Conservation (phyloP, 2,329 filamentous ascomycete species). For the Salinomyces thailandicus region DNA sequence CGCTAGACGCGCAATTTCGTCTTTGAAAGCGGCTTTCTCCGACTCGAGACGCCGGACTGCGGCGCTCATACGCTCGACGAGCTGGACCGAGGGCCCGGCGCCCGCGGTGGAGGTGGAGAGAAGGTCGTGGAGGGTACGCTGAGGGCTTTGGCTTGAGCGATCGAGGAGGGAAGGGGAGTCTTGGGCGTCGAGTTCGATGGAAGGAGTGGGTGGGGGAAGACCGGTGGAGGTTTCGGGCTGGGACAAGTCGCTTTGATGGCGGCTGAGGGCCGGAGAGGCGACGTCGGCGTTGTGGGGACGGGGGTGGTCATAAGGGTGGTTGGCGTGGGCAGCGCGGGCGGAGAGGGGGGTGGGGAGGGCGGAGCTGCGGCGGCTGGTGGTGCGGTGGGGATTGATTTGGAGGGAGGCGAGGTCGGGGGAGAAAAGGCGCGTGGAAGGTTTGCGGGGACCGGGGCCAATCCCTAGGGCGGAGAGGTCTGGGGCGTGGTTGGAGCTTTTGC, state of each 20-base stretch:
- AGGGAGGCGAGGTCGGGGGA: conserved; percentile 19
- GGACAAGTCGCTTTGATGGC: conserved; percentile 38
- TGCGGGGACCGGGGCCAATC: conserved; percentile 21
- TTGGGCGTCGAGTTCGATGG: conserved; percentile 41
- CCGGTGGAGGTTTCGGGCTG: conserved; percentile 1
- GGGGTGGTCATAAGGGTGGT: neutral
- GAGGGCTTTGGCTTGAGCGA: conserved; percentile 18
- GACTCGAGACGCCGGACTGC: conserved; percentile 83
- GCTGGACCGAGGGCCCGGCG: conserved; percentile 83
- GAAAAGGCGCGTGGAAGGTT: conserved; percentile 18
- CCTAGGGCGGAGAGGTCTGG: neutral
- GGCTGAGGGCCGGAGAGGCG: conserved; percentile 23
- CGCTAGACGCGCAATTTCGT: conserved; percentile 70
- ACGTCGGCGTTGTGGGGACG: neutral
- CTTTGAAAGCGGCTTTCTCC: conserved; percentile 79
- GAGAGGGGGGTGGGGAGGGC: conserved; percentile 1
- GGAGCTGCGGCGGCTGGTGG: conserved; percentile 25
- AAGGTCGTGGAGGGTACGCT: conserved; percentile 53
- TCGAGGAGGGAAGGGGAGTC: neutral
- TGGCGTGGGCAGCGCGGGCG: conserved; percentile 7
- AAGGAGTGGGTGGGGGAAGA: conserved; percentile 29
- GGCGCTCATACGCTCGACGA: conserved; percentile 92
- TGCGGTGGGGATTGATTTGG: conserved; percentile 16
- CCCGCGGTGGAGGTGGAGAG: conserved; percentile 42
- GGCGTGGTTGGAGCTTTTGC: conserved; percentile 29